phyloP scores from a whole-genome alignment of 2,329 filamentous ascomycete genomes.

The Calycina herbarum region DNA sequence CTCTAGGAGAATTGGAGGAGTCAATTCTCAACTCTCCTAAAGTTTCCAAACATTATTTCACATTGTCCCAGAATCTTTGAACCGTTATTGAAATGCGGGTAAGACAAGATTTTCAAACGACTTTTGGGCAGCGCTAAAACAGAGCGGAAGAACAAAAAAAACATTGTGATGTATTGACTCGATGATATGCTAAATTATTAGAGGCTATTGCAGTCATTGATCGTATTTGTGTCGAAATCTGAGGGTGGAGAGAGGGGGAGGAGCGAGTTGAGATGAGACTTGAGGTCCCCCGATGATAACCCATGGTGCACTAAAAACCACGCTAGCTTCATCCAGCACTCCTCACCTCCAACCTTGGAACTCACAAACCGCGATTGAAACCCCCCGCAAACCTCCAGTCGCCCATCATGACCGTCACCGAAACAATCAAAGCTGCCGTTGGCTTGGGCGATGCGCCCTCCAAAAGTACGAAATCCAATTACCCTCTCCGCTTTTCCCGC shows the following conservation, averaged over 20 bases:
- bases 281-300: background rate
- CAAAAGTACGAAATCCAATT: constrained; percentile 26
- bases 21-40: no score
- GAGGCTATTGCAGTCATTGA: no score
- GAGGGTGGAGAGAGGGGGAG: background rate
- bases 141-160: no score
- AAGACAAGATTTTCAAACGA: no score
- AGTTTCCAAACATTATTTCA: no score
- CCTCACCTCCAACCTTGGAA: background rate
- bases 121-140: no score
- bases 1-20: no score
- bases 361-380: background rate
- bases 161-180: no score
- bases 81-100: no score
- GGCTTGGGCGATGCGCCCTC: constrained; percentile 42
- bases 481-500: constrained; percentile 10
- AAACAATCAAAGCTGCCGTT: constrained; percentile 49
- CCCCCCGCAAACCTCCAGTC: constrained; percentile 4
- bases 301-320: background rate
- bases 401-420: constrained; percentile 45
- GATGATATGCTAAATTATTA: no score
- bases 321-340: background rate
- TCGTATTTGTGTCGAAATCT: no score
- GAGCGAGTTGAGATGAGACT: background rate
- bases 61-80: no score